Evolutionary conservation across 805 yeast species (phyloP), one percentile per base, ranked within the genome.

Genomic region (Saccharomycopsis babjevae): DNA sequence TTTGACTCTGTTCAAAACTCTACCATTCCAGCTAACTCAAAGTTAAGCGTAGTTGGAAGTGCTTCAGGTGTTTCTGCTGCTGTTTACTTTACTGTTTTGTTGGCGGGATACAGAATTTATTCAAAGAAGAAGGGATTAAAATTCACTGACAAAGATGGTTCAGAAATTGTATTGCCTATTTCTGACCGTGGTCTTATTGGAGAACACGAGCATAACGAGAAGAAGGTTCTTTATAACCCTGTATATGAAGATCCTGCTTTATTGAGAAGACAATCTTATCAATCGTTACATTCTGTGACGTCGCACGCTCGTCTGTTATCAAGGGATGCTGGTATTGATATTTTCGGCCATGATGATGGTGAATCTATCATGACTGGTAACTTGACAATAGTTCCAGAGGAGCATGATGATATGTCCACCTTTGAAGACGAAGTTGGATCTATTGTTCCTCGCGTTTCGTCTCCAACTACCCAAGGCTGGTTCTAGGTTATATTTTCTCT

Each of bases 61-160:
- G 97, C 97, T 56, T 84, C 96, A 6, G 84, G 89, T 36, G 83
- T 82, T 15, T 97, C 97, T 59, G 85, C 89, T 55, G 75, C 81
- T 7, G 74, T 82, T 10, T 88, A 88, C 70, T 80, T 88, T 68
- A 76, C 82, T 0, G 73, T 82, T 22, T 79, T 90, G 77, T 75
- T 83, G 60, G 68, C 84, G 46, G 74, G 82, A 65, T 80, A 81
- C 69, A 78, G 80, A 69, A 74, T 76, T 65, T 82, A 76, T 72
- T 79, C 78, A 66, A 70, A 72, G 65, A 77, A 76, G 65, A 73
- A 73, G 56, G 62, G 58, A 34, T 11, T 50, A 13, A 52, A 54
- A 30, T 54, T 59, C 39, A 30, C 59, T 1, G 42, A 42, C 36
- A 52, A 52, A 32, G 60, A 57, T 54, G 64, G 61, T n/a, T 46